Conservation (phyloP, 2,329 filamentous ascomycete genomes). For the Colletotrichum falcatum region DNA sequence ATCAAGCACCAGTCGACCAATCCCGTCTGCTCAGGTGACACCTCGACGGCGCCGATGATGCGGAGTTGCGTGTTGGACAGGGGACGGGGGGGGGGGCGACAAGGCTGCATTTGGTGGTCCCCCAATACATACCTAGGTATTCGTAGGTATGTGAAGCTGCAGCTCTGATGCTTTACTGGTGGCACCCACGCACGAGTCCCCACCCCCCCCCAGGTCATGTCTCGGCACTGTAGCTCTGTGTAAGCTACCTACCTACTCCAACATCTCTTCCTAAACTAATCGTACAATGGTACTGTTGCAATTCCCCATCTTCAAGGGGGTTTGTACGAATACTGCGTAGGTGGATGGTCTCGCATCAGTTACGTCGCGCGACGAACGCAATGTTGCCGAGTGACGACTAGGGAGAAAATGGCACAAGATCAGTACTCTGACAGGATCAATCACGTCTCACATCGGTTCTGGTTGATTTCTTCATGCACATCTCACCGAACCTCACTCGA, state of each 20-base stretch:
- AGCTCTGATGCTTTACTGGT: conserved; percentile 25
- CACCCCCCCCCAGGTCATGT: conserved; percentile 17
- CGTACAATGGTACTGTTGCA: not conserved
- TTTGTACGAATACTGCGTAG: conserved; percentile 8
- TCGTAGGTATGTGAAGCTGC: conserved; percentile 32
- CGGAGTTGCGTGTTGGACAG: conserved; percentile 39
- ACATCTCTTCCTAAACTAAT: conserved; percentile 1
- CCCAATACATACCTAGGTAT: too few relatives aligned
- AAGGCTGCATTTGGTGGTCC: conserved; percentile 39
- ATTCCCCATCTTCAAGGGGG: not conserved
- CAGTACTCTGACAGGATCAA: conserved; percentile 19
- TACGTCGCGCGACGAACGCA: not conserved
- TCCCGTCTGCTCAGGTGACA: conserved; percentile 38
- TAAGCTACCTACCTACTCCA: conserved; percentile 12
- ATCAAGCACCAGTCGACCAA: conserved; percentile 32
- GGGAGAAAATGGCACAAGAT: conserved; percentile 17
- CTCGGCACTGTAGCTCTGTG: conserved; percentile 28
- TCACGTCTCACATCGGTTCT: conserved; percentile 1
- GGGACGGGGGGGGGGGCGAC: conserved; percentile 17
- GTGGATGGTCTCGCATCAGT: conserved; percentile 12
- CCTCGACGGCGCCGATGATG: conserved; percentile 36
- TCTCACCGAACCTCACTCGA: not conserved
- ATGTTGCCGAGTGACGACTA: not conserved
- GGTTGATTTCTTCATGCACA: conserved; percentile 3
- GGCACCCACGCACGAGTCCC: conserved; percentile 6